Percentiles rank a stretch among this genome's conserved stretches.
Conservation (phyloP, 768 basidiomycete genomes). For the Leccinellum luteum region DNA sequence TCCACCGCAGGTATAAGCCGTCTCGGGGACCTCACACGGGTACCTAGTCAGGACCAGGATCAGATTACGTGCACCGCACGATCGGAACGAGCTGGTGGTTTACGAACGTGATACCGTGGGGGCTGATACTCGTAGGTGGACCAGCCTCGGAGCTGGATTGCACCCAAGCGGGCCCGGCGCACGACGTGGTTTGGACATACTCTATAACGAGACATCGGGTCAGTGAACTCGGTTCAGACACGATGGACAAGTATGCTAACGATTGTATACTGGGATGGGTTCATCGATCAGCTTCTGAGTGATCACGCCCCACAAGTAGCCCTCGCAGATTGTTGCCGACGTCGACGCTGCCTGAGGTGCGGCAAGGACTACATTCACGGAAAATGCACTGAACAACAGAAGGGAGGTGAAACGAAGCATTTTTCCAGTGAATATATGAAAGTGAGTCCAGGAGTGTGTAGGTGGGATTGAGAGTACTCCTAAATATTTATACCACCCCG, state of each 20-base stretch:
- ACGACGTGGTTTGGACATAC: constrained; percentile 6
- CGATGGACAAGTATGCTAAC: constrained; percentile 1
- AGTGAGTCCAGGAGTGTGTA: background rate
- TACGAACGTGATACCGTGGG: constrained; percentile 12
- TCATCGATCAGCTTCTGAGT: constrained; percentile 2
- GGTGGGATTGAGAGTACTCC: background rate
- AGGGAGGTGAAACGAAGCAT: constrained; percentile 5
- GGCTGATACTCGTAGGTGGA: constrained; percentile 13
- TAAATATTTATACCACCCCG: constrained; percentile 16
- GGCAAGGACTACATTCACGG: background rate
- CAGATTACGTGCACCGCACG: background rate
- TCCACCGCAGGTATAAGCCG: constrained; percentile 8
- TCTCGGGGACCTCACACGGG: constrained; percentile 11
- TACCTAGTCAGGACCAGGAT: constrained; percentile 6
- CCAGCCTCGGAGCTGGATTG: constrained; percentile 14
- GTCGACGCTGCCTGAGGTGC: background rate
- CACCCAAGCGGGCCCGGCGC: constrained; percentile 19
- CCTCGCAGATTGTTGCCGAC: constrained; percentile 5
- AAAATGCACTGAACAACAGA: constrained; percentile 1
- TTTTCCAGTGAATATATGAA: too few relatives aligned
- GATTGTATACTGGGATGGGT: constrained; percentile 14
- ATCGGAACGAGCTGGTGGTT: background rate
- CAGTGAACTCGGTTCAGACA: background rate
- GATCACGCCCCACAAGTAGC: constrained; percentile 17
- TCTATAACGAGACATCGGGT: constrained; percentile 2